These are phyloP conservation scores for Bisporella sp. DNA, from an alignment of 2,329 filamentous ascomycete genomes.

Conservation along the genomic window DNA sequence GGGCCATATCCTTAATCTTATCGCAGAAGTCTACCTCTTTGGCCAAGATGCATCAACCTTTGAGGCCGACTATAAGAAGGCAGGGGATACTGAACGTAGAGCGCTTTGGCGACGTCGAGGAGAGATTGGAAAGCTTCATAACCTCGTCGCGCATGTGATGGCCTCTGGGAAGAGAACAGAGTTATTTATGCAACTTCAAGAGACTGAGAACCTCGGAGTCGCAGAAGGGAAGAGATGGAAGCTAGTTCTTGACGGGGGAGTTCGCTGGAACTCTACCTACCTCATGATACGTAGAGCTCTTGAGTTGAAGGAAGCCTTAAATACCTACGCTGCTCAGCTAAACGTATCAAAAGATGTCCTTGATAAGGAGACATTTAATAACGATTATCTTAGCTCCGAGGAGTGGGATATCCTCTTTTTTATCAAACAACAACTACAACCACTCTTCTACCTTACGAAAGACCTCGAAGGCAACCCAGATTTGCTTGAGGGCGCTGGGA, in stretches of 20 bases:
- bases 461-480: neutral
- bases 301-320: neutral
- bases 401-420: neutral
- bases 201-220: neutral
- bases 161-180: neutral
- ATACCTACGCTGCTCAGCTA: neutral
- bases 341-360: neutral
- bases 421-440: neutral
- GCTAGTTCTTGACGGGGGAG: neutral
- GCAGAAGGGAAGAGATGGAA: neutral
- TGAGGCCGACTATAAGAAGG: neutral
- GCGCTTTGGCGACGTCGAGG: neutral
- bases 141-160: constrained; percentile 1
- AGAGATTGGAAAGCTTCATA: neutral
- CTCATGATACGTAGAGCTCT: neutral
- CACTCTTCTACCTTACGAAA: neutral
- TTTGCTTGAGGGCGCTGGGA: neutral
- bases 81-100: neutral
- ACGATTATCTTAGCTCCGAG: neutral
- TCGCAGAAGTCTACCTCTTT: neutral
- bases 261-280: neutral
- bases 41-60: neutral
- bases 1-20: neutral
- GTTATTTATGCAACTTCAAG: neutral
- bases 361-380: neutral